Conservation (phyloP, 2,329 filamentous ascomycete species). For the Ophiostoma quercus region DNA sequence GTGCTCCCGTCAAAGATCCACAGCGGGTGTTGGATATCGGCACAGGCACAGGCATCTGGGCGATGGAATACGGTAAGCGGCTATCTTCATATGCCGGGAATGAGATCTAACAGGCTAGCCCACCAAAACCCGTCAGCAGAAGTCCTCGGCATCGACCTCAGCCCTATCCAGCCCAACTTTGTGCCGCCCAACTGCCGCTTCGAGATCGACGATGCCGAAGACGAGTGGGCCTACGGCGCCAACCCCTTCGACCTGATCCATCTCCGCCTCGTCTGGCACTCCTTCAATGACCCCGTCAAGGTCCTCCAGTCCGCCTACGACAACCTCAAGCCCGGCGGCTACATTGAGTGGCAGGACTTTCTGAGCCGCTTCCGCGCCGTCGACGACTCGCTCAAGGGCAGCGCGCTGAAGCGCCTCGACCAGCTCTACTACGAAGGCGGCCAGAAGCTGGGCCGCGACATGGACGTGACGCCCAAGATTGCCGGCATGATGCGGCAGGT, state of each 20-base stretch:
- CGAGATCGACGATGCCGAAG: slow-evolving; percentile 58
- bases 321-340: slow-evolving; percentile 35
- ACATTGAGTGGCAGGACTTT: slow-evolving; percentile 37
- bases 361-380: slow-evolving; percentile 33
- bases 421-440: slow-evolving; percentile 31
- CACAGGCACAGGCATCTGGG: slow-evolving; percentile 25
- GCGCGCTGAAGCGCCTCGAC: slow-evolving; percentile 34
- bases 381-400: slow-evolving; percentile 34
- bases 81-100: too few relatives aligned
- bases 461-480: slow-evolving; percentile 32
- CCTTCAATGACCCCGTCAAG: slow-evolving; percentile 23
- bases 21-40: slow-evolving; percentile 28
- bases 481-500: slow-evolving; percentile 31
- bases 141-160: slow-evolving; percentile 47
- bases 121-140: slow-evolving; percentile 38
- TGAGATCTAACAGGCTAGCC: slow-evolving; percentile 31
- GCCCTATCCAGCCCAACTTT: slow-evolving; percentile 47
- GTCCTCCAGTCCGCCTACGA: slow-evolving; percentile 33
- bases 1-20: slow-evolving; percentile 27
- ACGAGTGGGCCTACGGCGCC: slow-evolving; percentile 42
- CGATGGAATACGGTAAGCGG: slow-evolving; percentile 25
- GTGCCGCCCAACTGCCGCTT: slow-evolving; percentile 60
- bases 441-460: slow-evolving; percentile 33
- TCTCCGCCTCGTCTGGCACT: slow-evolving; percentile 37
- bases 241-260: slow-evolving; percentile 56